Evolutionary conservation across 2,329 filamentous ascomycete genomes (phyloP), one percentile per base, ranked within the genome.

Genomic region (Colletotrichum coccodes): DNA sequence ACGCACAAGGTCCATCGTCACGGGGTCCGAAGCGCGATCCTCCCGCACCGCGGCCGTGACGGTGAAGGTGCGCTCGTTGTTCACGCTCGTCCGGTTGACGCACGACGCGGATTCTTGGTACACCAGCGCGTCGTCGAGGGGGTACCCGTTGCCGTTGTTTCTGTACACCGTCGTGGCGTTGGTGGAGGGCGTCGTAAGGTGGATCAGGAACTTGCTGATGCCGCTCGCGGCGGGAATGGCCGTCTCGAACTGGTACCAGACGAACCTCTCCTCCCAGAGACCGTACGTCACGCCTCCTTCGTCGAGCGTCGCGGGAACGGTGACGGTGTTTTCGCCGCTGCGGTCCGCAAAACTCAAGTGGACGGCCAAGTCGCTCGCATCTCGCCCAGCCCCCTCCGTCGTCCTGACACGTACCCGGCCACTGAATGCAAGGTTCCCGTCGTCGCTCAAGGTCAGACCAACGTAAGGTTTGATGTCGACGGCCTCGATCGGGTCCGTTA

Each of bases 401-500:
- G 61, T 61, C 40, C 71, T 70, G 18, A 79, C 38, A 11, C 78
- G 74, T 38, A 80, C 66, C 1, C 73, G 70, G 1, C 78, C 79
- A 1, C 60, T 66, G 32, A 79, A 74, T 2, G 66, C 54, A 0
- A 80, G 64, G 6, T 62, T 67, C 9, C 76, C 73, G 12, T 73
- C 71, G 53, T 58, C 49, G 60, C 76, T 75, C 21, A 80, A 67
- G 6, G 72, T 73, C n/a, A 80, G 6, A 3, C 69, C 1, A 36
- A 67, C 68, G 18, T 79, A 73, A 9, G 79, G 79, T 54, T 79
- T 80, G 50, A 80, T 64, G 6, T 77, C 75, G 23, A 78, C 72
- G 0, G 76, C 63, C 16, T 77, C 72, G 4, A 80, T 71, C 21
- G 74, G 72, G 2, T 77, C 74, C 7, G 73, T 74, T 6, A 81